phyloP scores from a whole-genome alignment of 345 rosid species.

The Triadica sebifera region DNA sequence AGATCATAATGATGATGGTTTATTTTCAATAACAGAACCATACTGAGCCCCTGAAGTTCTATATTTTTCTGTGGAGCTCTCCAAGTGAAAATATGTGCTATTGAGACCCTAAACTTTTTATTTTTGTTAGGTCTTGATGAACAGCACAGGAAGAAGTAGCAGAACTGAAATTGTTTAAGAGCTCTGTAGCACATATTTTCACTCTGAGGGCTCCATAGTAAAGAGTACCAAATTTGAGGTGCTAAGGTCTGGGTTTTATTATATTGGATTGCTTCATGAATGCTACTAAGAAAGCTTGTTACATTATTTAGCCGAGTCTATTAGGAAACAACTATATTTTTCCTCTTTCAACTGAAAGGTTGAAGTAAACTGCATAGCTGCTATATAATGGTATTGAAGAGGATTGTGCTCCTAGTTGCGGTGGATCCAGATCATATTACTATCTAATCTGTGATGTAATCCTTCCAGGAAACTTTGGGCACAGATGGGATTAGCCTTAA shows the following conservation, averaged over 20 bases:
- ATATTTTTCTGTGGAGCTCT: neutral
- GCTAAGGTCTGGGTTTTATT: neutral
- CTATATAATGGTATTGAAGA: neutral
- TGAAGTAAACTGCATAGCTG: neutral
- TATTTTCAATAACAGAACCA: neutral
- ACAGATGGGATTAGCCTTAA: constrained; percentile 47
- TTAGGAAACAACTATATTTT: no score
- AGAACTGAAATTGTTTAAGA: no score
- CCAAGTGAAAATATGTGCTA: neutral
- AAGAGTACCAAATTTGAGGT: neutral
- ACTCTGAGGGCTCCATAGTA: neutral
- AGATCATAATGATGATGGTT: no score
- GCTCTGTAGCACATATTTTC: neutral
- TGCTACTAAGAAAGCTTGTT: no score
- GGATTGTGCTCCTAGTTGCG: neutral
- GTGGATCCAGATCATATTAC: constrained; percentile 2
- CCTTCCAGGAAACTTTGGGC: constrained; percentile 43
- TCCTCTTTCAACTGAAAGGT: neutral
- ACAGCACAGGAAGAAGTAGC: no score
- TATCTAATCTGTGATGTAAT: constrained; percentile 1
- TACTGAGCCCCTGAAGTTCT: neutral
- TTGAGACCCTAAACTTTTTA: neutral
- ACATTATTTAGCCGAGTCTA: no score
- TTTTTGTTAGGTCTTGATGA: neutral
- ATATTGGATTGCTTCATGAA: no score